Base-by-base conservation (phyloP, 371 early-diverging fungal species). In the Lichtheimia ramosa region DNA sequence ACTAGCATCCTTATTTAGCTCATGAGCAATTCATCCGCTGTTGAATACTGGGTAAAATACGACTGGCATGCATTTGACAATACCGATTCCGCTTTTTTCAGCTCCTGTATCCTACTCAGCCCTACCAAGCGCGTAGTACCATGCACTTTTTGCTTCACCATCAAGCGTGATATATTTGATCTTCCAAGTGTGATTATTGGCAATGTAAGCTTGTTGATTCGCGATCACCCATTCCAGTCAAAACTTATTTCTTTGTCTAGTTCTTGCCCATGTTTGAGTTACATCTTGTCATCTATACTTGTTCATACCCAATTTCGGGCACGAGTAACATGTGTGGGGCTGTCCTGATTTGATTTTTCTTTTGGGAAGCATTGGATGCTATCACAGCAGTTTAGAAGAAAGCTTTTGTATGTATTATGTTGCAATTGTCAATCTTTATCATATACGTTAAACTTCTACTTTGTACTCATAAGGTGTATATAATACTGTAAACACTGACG, bases 11-110 rank as follows among this genome's bases (percentile, higher is more conserved):
- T n/a, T 25, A 8, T 51, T 5, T 43, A 89, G 89, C 79, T 96
- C 51, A 94, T 96, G 95, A 92, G 93, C 69, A 87, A 87, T 61
- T 75, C 84, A 52, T 91, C 92, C 10, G 92, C 92, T 0, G 94
- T 94, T 12, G 89, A 91, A 49, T 96, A 96, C 68, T 95, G 95
- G 95, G 95, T 94, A 67, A 84, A 88, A 63, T 96, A 92, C 70
- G 84, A 90, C 16, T 82, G 82, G 5, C 91, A 93, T 59, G 91
- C 95, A 16, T 94, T 95, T 66, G 93, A 94, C 68, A 92, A 90
- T 74, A 85, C 91, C 20, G 89, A 92, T 58, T 85, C 90, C 61
- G 82, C 90, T 4, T 88, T 90, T 48, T 88, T 89, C 83, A 79
- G 88, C 40, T 90, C 88, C 13, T 89, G 92, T 69, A 85, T 85